phyloP scores from a whole-genome alignment of 2,329 filamentous ascomycete genomes.

The Paramyrothecium roridum region DNA sequence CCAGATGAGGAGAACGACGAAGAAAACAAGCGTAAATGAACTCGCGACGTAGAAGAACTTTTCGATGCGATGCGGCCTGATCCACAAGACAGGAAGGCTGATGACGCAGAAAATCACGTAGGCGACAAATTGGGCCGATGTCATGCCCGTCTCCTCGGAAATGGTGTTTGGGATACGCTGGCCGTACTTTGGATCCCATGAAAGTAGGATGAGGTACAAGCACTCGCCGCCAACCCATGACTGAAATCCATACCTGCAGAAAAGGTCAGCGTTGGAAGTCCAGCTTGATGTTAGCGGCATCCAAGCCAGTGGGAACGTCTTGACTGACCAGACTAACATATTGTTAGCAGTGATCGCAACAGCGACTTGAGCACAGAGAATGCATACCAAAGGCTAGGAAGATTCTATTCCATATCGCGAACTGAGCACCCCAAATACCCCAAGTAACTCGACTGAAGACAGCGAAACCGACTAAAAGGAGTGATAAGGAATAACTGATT shows the following conservation, averaged over 20 bases:
- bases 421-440: slow-evolving; percentile 40
- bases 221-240: slow-evolving; percentile 45
- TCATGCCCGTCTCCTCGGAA: slow-evolving; percentile 37
- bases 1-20: slow-evolving; percentile 40
- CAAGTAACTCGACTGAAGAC: slow-evolving; percentile 33
- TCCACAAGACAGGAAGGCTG: slow-evolving; percentile 40
- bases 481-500: too few relatives aligned
- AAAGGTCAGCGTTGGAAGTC: background rate
- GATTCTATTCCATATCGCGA: slow-evolving; percentile 39
- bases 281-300: background rate
- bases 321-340: slow-evolving; percentile 18
- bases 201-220: slow-evolving; percentile 40
- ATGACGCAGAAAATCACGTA: slow-evolving; percentile 42
- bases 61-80: slow-evolving; percentile 39
- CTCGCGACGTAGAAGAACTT: slow-evolving; percentile 38
- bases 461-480: slow-evolving; percentile 29
- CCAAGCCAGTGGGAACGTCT: background rate
- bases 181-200: slow-evolving; percentile 40
- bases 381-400: slow-evolving; percentile 35
- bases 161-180: slow-evolving; percentile 38
- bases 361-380: background rate
- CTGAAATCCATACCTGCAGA: slow-evolving; percentile 37
- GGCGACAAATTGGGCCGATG: slow-evolving; percentile 37
- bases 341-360: slow-evolving; percentile 3
- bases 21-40: slow-evolving; percentile 35